Conservation (phyloP, 345 rosid genomes). For the Syzygium oleosum region DNA sequence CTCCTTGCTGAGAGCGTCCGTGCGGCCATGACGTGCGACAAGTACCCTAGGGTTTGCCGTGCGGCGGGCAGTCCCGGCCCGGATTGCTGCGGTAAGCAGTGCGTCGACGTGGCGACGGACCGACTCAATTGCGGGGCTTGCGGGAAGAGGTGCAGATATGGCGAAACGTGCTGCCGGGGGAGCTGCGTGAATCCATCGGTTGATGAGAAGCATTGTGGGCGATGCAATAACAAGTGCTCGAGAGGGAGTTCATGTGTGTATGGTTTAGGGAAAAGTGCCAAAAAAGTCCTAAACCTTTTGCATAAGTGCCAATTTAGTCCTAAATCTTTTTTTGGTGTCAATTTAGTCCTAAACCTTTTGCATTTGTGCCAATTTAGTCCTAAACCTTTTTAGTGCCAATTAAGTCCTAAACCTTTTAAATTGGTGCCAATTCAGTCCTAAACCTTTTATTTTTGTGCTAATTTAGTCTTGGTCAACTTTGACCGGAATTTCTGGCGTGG, state of each 20-base stretch:
- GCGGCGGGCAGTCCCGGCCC: slow-evolving; percentile 8
- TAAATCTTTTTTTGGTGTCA: no score
- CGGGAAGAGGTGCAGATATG: slow-evolving; percentile 20
- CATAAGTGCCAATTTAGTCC: no score
- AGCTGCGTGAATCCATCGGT: slow-evolving; percentile 2
- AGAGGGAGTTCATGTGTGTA: slow-evolving; percentile 15
- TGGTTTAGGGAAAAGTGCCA: no score
- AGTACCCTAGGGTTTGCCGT: slow-evolving; percentile 3
- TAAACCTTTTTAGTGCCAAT: no score
- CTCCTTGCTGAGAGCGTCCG: neutral
- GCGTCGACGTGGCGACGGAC: slow-evolving; percentile 11
- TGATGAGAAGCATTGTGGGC: slow-evolving; percentile 15
- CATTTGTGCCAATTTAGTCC: no score
- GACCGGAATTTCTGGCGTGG: no score
- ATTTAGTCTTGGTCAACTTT: no score
- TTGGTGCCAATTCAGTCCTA: no score
- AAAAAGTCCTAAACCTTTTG: no score
- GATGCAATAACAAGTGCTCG: slow-evolving; percentile 19
- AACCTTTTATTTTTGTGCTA: no score
- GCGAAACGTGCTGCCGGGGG: slow-evolving; percentile 10
- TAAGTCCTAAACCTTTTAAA: no score
- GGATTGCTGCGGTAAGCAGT: slow-evolving; percentile 13
- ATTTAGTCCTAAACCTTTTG: no score
- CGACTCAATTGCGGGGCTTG: slow-evolving; percentile 20
- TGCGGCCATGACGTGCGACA: neutral